Percentiles rank a stretch among this genome's conserved stretches.
Conservation (phyloP, 306 rosid genomes). For the Carpinus viminea region DNA sequence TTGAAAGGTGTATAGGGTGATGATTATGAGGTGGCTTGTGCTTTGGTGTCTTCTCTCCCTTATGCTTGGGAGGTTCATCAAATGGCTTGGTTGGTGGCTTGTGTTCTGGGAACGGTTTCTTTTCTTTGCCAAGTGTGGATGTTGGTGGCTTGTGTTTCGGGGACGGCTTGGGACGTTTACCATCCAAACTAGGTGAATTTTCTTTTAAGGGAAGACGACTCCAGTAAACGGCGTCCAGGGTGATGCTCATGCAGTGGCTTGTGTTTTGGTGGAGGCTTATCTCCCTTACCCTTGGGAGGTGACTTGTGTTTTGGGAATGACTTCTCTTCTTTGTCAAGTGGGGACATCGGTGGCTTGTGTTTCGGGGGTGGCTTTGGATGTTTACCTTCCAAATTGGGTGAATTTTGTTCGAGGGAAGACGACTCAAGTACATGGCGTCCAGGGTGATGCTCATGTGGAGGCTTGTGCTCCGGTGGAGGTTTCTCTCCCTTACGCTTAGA, state of each 20-base stretch:
- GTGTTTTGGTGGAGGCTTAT: constrained; percentile 16
- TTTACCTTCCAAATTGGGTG: neutral
- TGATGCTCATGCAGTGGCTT: neutral
- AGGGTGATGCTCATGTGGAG: neutral
- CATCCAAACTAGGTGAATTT: neutral
- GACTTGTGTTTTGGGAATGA: neutral
- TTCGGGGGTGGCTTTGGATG: neutral
- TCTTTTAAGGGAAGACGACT: neutral
- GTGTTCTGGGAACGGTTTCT: too few relatives aligned
- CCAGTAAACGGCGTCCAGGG: neutral
- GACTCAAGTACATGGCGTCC: neutral
- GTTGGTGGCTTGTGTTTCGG: too few relatives aligned
- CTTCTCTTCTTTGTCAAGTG: neutral
- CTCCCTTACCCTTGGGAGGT: neutral
- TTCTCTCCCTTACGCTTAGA: neutral
- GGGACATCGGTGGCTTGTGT: neutral
- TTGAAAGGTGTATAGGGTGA: neutral
- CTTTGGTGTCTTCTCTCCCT: too few relatives aligned
- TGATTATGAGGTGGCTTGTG: neutral
- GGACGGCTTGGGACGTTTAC: too few relatives aligned
- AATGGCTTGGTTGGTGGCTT: too few relatives aligned
- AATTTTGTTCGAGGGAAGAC: neutral
- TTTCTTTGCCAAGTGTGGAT: too few relatives aligned
- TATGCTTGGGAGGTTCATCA: too few relatives aligned
- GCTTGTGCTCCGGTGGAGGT: constrained; percentile 20